phyloP scores from a whole-genome alignment of 2,329 filamentous ascomycete species.

The Madurella fahalii region DNA sequence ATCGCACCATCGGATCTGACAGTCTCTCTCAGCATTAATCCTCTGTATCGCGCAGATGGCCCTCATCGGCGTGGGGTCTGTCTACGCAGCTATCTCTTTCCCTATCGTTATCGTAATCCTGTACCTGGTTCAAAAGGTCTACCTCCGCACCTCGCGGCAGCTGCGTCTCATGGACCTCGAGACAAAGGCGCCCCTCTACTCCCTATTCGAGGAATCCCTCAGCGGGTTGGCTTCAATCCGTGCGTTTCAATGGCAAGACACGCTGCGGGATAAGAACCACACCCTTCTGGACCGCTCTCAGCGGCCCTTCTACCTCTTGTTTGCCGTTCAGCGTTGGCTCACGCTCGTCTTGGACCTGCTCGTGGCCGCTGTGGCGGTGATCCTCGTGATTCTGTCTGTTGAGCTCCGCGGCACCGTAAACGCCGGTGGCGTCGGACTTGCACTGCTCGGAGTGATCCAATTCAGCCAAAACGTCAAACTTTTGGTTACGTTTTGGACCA shows the following conservation, averaged over 20 bases:
- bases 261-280: slow-evolving; percentile 42
- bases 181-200: slow-evolving; percentile 46
- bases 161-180: slow-evolving; percentile 51
- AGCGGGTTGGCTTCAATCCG: slow-evolving; percentile 47
- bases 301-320: slow-evolving; percentile 53
- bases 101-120: slow-evolving; percentile 37
- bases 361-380: slow-evolving; percentile 34
- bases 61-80: slow-evolving; percentile 42
- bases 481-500: slow-evolving; percentile 31
- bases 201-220: slow-evolving; percentile 45
- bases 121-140: slow-evolving; percentile 42
- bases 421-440: slow-evolving; percentile 31
- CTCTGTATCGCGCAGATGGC: slow-evolving; percentile 40
- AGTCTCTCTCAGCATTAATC: slow-evolving; percentile 18
- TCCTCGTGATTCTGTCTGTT: slow-evolving; percentile 35
- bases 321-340: slow-evolving; percentile 54
- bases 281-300: slow-evolving; percentile 51
- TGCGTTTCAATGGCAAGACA: slow-evolving; percentile 50
- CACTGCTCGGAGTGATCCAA: slow-evolving; percentile 31
- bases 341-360: slow-evolving; percentile 37
- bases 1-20: neutral
- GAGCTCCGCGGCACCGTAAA: slow-evolving; percentile 30
- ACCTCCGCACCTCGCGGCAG: slow-evolving; percentile 50
- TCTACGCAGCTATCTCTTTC: slow-evolving; percentile 41
- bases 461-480: slow-evolving; percentile 25